These are phyloP conservation scores for Penicillium psychrofluorescens DNA, from an alignment of 495 filamentous ascomycete genomes.

Conservation along the genomic window DNA sequence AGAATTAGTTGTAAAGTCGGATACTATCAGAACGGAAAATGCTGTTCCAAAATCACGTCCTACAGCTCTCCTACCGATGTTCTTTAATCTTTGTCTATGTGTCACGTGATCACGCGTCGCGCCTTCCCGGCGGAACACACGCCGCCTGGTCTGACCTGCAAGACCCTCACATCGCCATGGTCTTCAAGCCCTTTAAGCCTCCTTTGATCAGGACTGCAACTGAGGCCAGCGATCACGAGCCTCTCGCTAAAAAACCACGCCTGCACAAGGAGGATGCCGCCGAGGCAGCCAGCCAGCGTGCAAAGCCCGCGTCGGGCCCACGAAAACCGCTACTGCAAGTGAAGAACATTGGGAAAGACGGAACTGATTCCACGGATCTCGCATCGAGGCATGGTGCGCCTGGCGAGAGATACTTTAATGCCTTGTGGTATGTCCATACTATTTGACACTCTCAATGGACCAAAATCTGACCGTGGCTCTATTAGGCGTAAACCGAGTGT, in stretches of 20 bases:
- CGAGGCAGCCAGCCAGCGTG: constrained; percentile 2
- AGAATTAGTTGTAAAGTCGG: too few species aligned
- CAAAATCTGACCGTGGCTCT: too few species aligned
- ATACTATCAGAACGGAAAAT: too few species aligned
- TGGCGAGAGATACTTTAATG: constrained; percentile 54
- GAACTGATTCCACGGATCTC: neutral
- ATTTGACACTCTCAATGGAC: neutral
- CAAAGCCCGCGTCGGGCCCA: neutral
- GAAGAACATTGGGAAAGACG: constrained; percentile 15
- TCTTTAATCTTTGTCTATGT: too few species aligned
- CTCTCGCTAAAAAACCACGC: constrained; percentile 25
- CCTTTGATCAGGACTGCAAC: constrained; percentile 29
- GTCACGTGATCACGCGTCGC: constrained; percentile 17
- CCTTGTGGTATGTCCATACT: constrained; percentile 49
- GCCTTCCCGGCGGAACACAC: constrained; percentile 2
- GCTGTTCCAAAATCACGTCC: too few species aligned
- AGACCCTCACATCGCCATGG: constrained; percentile 22
- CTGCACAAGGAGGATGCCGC: constrained; percentile 13
- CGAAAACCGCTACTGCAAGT: constrained; percentile 28
- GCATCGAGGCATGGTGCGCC: constrained; percentile 13
- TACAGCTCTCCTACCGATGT: too few species aligned
- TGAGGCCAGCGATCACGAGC: constrained; percentile 4
- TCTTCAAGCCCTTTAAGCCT: constrained; percentile 41
- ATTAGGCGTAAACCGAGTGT: constrained; percentile 63
- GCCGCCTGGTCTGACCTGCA: neutral